Percentiles rank a stretch among this genome's conserved stretches.
phyloP scores from a whole-genome alignment of 2,329 filamentous ascomycete species.

The Exophiala spinifera region DNA sequence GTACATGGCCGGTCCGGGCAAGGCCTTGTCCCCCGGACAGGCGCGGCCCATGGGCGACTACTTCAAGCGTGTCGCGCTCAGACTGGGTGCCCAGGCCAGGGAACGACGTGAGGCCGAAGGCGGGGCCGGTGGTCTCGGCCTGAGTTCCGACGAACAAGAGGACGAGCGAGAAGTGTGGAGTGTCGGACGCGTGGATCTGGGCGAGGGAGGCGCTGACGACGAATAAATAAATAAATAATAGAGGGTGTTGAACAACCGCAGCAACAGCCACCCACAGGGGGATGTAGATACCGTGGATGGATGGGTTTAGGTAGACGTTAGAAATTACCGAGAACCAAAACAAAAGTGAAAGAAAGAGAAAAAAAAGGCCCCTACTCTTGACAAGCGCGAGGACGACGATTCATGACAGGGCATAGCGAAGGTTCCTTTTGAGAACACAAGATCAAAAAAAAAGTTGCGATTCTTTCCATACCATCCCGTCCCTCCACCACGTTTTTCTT shows the following conservation, averaged over 20 bases:
- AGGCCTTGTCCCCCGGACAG: conserved; percentile 53
- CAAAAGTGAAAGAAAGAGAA: no score
- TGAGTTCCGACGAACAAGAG: conserved; percentile 87
- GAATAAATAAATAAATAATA: no score
- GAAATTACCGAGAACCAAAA: no score
- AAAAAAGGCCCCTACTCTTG: no score
- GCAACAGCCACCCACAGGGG: no score
- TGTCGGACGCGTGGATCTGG: conserved; percentile 83
- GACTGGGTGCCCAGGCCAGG: conserved; percentile 79
- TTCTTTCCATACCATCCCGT: neutral
- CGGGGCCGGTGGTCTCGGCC: conserved; percentile 76
- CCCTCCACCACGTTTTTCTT: neutral
- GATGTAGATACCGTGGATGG: no score
- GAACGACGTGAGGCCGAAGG: conserved; percentile 91
- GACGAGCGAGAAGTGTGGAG: conserved; percentile 96
- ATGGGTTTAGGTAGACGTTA: no score
- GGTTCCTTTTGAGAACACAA: no score
- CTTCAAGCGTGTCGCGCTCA: conserved; percentile 86
- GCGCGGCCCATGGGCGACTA: conserved; percentile 90
- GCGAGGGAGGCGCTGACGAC: conserved; percentile 30
- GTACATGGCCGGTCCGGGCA: conserved; percentile 67
- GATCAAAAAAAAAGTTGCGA: neutral
- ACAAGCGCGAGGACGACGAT: no score
- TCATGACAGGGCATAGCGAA: no score
- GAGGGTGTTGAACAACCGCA: no score